These are phyloP conservation scores for Balakata baccata DNA, from an alignment of 345 rosid species.

Conservation along the genomic window DNA sequence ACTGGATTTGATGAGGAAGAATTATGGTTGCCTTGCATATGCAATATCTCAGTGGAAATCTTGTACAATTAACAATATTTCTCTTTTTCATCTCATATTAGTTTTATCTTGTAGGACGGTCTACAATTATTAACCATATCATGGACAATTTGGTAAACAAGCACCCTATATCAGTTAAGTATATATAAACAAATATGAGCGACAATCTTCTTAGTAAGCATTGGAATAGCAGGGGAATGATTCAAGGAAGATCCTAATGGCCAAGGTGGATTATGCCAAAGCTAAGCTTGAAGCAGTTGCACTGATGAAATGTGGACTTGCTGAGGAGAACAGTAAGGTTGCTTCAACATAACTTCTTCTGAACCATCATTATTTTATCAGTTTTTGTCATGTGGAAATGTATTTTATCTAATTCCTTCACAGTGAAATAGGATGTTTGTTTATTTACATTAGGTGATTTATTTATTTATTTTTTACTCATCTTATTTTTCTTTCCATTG, in stretches of 20 bases:
- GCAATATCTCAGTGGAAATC: not conserved
- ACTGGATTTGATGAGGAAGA: not conserved
- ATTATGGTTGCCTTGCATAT: not conserved
- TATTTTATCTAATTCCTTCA: not conserved
- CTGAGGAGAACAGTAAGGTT: slow-evolving; percentile 52
- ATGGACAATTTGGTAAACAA: slow-evolving; percentile 26
- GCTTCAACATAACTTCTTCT: not conserved
- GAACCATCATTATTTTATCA: too few species aligned
- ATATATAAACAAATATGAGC: not conserved
- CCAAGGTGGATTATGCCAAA: slow-evolving; percentile 45
- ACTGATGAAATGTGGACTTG: slow-evolving; percentile 40
- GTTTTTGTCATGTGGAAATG: not conserved
- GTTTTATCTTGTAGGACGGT: slow-evolving; percentile 28
- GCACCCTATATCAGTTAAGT: not conserved
- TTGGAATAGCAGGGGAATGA: slow-evolving; percentile 34
- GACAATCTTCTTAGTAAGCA: slow-evolving; percentile 5
- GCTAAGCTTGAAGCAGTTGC: slow-evolving; percentile 48
- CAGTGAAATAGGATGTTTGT: not conserved
- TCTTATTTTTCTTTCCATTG: not conserved
- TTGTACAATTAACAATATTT: not conserved
- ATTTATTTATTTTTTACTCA: not conserved
- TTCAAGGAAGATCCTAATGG: slow-evolving; percentile 29
- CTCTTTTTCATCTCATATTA: not conserved
- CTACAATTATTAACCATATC: slow-evolving; percentile 10
- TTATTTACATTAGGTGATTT: not conserved